Conservation (phyloP, 164 flowering plant species). For the Liriodendron chinense region DNA sequence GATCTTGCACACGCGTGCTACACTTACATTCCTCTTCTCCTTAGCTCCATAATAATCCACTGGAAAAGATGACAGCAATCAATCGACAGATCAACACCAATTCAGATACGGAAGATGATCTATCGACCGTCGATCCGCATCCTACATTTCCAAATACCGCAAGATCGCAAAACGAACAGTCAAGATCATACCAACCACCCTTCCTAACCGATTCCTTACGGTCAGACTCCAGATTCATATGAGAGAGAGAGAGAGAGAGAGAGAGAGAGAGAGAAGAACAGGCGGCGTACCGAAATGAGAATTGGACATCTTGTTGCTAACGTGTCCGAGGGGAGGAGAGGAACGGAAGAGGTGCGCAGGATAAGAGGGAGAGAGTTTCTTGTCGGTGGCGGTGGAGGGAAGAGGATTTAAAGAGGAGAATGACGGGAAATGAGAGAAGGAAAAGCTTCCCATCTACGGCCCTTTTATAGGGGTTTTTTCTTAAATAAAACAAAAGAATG, state of each 20-base stretch:
- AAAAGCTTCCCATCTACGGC: not conserved
- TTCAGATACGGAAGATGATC: no score
- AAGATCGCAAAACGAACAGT: not conserved
- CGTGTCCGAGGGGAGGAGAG: not conserved
- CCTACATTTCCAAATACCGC: not conserved
- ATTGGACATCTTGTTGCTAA: conserved; percentile 19
- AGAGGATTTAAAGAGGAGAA: not conserved
- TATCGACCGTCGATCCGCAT: no score
- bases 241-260: not conserved
- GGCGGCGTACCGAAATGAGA: conserved; percentile 17
- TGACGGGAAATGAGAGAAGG: not conserved
- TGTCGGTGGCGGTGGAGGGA: not conserved
- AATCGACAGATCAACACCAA: no score
- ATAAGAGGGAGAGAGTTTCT: not conserved
- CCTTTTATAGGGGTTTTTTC: not conserved
- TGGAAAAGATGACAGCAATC: no score
- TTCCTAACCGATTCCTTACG: no score
- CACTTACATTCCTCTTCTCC: no score
- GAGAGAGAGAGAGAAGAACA: not conserved
- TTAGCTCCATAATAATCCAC: no score
- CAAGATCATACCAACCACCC: no score
- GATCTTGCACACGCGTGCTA: no score
- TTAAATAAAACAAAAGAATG: not conserved
- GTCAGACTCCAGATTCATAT: not conserved
- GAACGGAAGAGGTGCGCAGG: not conserved